phyloP scores from a whole-genome alignment of 108 stramenopile species.

The Mediolabrus comicus region DNA sequence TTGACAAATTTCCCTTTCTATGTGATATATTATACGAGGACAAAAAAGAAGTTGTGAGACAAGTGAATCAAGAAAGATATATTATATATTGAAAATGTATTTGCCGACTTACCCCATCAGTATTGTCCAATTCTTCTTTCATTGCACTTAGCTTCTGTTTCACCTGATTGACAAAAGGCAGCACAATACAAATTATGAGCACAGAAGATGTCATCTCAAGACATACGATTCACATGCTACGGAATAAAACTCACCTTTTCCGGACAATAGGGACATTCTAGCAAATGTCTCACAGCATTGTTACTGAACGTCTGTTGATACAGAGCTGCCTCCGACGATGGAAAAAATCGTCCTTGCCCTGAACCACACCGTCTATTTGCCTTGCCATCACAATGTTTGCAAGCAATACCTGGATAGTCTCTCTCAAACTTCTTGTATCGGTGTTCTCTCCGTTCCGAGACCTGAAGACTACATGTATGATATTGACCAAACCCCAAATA shows the following conservation, averaged over 20 bases:
- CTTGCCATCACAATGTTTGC: conserved; percentile 75
- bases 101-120: conserved; percentile 63
- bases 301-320: conserved; percentile 74
- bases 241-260: too few species aligned
- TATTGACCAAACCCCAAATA: conserved; percentile 72
- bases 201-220: too few species aligned
- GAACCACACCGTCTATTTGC: conserved; percentile 27
- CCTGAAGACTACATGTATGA: conserved; percentile 56
- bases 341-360: conserved; percentile 75
- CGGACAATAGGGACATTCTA: conserved; percentile 71
- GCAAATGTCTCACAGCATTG: conserved; percentile 72
- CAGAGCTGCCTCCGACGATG: conserved; percentile 65
- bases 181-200: too few species aligned
- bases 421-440: conserved; percentile 52
- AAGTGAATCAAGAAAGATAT: neutral
- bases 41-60: conserved; percentile 6
- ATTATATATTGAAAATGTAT: neutral
- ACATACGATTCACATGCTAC: too few species aligned
- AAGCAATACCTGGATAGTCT: conserved; percentile 72
- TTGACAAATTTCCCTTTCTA: neutral
- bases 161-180: too few species aligned
- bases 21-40: neutral
- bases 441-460: conserved; percentile 54
- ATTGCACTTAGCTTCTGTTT: conserved; percentile 65
- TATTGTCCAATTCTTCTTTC: conserved; percentile 53